A percentile compares a stretch with the other conserved stretches of the same genome.
phyloP scores from a whole-genome alignment of 1,284 basidiomycete species.

The Ganoderma meredithae region DNA sequence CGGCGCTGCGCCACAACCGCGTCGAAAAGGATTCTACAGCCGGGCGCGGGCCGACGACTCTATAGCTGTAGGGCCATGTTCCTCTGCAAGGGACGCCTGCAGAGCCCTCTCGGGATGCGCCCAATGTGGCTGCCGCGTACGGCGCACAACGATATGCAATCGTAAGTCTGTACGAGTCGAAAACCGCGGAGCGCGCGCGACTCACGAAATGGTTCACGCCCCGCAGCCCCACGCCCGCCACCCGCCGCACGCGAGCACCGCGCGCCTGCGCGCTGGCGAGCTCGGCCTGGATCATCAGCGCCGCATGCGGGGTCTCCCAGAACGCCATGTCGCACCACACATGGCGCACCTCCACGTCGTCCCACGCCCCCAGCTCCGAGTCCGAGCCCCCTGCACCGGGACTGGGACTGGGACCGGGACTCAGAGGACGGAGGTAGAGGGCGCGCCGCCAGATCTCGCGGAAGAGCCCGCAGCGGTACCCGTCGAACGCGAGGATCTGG shows the following conservation, averaged over 20 bases:
- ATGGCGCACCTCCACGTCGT: constrained; percentile 15
- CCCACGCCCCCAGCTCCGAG: neutral
- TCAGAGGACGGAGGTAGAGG: neutral
- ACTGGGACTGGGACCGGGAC: too few species aligned
- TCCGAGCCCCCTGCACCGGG: too few species aligned
- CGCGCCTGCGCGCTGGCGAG: constrained; percentile 6
- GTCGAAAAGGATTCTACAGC: neutral
- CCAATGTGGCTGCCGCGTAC: neutral
- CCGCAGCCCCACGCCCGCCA: neutral
- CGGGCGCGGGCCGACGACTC: neutral
- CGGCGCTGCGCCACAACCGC: too few species aligned
- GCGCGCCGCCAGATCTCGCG: constrained; percentile 6
- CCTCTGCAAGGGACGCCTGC: neutral
- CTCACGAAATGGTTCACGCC: constrained; percentile 3
- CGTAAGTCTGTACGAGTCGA: too few species aligned
- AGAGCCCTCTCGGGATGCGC: neutral
- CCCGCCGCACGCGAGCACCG: neutral
- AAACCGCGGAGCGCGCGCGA: neutral
- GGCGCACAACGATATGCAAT: too few species aligned
- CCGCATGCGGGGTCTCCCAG: constrained; percentile 14
- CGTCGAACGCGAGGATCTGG: constrained; percentile 14
- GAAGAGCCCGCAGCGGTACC: constrained; percentile 11
- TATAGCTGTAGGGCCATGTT: neutral
- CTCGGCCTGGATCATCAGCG: constrained; percentile 16
- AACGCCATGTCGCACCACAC: constrained; percentile 22